Conservation (phyloP, 371 early-diverging fungal species). For the Chytridium lagenaria region DNA sequence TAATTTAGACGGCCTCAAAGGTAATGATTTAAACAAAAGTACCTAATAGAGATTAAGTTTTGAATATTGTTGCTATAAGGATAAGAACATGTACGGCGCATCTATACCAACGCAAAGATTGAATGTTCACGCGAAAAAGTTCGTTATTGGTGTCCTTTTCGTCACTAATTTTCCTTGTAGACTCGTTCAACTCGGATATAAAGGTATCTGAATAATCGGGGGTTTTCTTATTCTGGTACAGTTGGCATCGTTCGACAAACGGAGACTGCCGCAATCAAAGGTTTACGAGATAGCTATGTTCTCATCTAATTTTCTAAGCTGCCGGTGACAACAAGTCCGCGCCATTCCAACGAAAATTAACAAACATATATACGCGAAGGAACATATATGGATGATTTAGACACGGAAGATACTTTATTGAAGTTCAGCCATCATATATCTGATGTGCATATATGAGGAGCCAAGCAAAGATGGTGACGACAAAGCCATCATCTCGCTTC, state of each 20-base stretch:
- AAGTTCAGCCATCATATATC: conserved; percentile 41
- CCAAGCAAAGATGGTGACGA: conserved; percentile 58
- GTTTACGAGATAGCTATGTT: conserved; percentile 80
- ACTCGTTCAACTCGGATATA: conserved; percentile 79
- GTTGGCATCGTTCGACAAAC: conserved; percentile 86
- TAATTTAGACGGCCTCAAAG: conserved; percentile 37
- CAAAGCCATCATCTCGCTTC: conserved; percentile 55
- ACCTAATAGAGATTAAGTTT: not conserved
- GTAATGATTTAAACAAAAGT: conserved; percentile 6
- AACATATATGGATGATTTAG: conserved; percentile 77
- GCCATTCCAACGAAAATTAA: conserved; percentile 77
- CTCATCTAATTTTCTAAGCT: conserved; percentile 55
- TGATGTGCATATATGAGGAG: conserved; percentile 68
- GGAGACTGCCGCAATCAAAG: conserved; percentile 86
- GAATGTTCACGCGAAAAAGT: conserved; percentile 76
- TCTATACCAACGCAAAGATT: conserved; percentile 82
- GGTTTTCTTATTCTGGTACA: too few species aligned
- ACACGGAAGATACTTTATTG: conserved; percentile 12
- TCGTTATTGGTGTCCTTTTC: conserved; percentile 21
- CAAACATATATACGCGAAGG: conserved; percentile 79
- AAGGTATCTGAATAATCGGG: too few species aligned
- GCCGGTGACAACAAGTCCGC: conserved; percentile 72
- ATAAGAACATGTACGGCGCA: conserved; percentile 79
- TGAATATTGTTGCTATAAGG: conserved; percentile 54
- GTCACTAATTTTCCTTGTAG: conserved; percentile 39